Evolutionary conservation across 1,284 basidiomycete genomes (phyloP), one percentile per base, ranked within the genome.

Genomic region (Mycosarcoma maydis): DNA sequence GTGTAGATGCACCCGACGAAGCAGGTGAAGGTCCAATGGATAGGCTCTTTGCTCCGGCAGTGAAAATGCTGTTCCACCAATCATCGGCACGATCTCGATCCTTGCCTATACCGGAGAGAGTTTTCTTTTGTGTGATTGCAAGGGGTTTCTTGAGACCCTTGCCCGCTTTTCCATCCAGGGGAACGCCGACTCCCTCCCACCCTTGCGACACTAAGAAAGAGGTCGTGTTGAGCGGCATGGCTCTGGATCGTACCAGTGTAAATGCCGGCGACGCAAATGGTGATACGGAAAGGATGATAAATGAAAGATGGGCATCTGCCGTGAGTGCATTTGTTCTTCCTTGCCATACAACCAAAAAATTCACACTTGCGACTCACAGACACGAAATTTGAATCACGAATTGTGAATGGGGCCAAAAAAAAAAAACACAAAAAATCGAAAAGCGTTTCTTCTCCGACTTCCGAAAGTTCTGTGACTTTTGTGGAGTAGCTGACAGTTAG

Each of bases 31-130:
- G 37, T 3, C 69, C 62, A 23, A 74, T 70, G 7, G 56, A 55
- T n/a, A 80, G 58, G 14, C 69, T 69, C 47, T 77, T 77, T 6
- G 76, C 76, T 3, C 73, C 62, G 4, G 76, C 71, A 6, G 78
- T 76, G 46, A 80, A 81, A 33, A 81, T 70, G 47, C 76, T 76
- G 49, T 81, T 79, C 80, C 80, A 81, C 80, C 80, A 81, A 30
- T 81, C 80, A 22, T 77, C 71, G 5, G 78, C 78, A 10, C 80
- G 56, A 34, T 81, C 80, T 23, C 80, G 54, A 41, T 81, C 74
- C 49, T 78, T 76, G 36, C 80, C 80, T 6, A 81, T 58, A 14
- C 80, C 80, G 17, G 67, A 69, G 16, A 81, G 68, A 26, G 70
- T 75, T 19, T 75, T 72, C 37, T 78, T 80, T 44, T 74, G 72